Evolutionary conservation across 2,329 filamentous ascomycete species (phyloP).

Genomic region (Colletotrichum limetticola): DNA sequence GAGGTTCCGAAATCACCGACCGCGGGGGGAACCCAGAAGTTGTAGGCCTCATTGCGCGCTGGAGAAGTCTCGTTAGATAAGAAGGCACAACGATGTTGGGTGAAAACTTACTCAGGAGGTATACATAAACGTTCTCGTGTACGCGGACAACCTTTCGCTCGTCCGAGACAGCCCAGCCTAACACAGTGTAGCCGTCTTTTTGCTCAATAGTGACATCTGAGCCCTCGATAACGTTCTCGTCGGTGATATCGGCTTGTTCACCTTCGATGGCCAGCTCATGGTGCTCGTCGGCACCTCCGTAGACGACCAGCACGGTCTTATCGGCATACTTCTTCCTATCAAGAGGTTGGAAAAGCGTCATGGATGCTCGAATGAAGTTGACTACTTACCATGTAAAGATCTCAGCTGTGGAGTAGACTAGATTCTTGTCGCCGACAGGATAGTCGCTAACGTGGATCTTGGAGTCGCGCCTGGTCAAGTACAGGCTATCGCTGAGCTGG

Average conservation of each 20-base stretch:
- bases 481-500: conserved; percentile 63
- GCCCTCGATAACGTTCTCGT: conserved; percentile 28
- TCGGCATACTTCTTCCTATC: conserved; percentile 64
- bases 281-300: conserved; percentile 67
- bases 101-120: conserved; percentile 43
- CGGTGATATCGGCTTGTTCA: conserved; percentile 2
- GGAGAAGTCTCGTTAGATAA: neutral
- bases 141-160: conserved; percentile 34
- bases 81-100: neutral
- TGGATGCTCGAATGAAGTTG: accelerated
- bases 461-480: conserved; percentile 68
- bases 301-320: conserved; percentile 68
- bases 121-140: conserved; percentile 25
- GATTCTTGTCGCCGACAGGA: conserved; percentile 62
- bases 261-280: conserved; percentile 65
- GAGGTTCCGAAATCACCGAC: conserved; percentile 35
- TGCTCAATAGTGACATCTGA: conserved; percentile 24
- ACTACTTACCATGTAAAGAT: conserved; percentile 64
- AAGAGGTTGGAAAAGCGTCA: neutral
- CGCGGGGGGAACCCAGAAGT: conserved; percentile 39
- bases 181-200: conserved; percentile 27
- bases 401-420: conserved; percentile 75
- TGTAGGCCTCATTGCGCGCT: conserved; percentile 40
- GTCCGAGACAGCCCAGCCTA: conserved; percentile 34
- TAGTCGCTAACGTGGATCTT: conserved; percentile 74